Evolutionary conservation across 345 rosid genomes (phyloP).

Genomic region (Odontarrhena argentea): DNA sequence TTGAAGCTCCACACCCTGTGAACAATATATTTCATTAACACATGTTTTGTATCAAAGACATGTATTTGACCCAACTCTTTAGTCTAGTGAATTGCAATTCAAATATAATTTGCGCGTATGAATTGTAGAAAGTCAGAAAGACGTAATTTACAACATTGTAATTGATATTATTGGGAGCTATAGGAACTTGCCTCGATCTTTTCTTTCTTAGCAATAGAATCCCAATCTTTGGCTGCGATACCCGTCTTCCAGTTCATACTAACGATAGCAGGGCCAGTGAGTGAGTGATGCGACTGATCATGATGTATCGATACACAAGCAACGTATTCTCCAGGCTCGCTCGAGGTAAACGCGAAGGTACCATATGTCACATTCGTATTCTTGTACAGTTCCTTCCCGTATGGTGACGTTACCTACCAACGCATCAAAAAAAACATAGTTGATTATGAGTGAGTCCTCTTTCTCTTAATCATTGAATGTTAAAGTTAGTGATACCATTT

Average conservation of each 20-base stretch:
- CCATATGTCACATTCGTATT: conserved; percentile 62
- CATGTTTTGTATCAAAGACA: not conserved
- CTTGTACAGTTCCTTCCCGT: conserved; percentile 71
- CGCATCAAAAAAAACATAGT: not conserved
- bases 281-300: conserved; percentile 34
- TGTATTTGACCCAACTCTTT: too few species aligned
- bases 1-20: conserved; percentile 39
- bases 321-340: conserved; percentile 66
- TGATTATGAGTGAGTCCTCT: not conserved
- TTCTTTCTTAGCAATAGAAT: conserved; percentile 39
- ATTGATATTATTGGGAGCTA: not conserved
- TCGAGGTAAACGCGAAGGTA: conserved; percentile 76
- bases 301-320: conserved; percentile 53
- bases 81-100: too few species aligned
- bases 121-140: too few species aligned
- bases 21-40: not conserved
- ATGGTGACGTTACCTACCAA: conserved; percentile 75
- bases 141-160: not conserved
- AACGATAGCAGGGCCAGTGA: conserved; percentile 15
- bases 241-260: conserved; percentile 37
- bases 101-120: too few species aligned
- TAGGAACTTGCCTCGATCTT: conserved; percentile 33
- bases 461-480: conserved; percentile 4
- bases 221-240: conserved; percentile 35
- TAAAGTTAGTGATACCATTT: not conserved